A percentile compares a stretch with the other conserved stretches of the same genome.
Conservation (phyloP, 108 stramenopile genomes). For the Pseudonitzschia multiseries region DNA sequence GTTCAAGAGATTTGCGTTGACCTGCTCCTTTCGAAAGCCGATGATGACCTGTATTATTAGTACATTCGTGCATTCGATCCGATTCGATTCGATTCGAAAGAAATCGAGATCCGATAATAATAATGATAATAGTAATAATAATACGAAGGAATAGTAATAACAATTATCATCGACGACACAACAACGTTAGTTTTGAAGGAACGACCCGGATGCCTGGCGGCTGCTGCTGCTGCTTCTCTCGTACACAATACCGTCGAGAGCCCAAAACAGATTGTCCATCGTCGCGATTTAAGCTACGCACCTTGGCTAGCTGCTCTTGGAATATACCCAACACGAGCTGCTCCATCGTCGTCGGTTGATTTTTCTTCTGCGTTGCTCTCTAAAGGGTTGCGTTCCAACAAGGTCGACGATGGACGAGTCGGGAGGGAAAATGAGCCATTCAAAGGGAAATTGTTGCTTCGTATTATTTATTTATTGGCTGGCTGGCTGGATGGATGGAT, state of each 20-base stretch:
- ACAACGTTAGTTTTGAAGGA: too few species aligned
- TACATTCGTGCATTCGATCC: too few species aligned
- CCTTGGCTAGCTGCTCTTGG: conserved; percentile 75
- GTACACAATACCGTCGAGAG: too few species aligned
- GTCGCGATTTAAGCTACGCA: conserved; percentile 17
- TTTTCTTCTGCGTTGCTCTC: not conserved
- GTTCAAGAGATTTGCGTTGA: conserved; percentile 77
- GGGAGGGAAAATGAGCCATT: not conserved
- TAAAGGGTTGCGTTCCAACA: too few species aligned
- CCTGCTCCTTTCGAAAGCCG: conserved; percentile 69
- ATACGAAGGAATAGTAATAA: too few species aligned
- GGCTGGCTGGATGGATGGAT: too few species aligned
- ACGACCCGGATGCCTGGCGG: not conserved
- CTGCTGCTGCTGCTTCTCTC: too few species aligned
- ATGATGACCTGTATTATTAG: conserved; percentile 67
- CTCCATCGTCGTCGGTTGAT: conserved; percentile 66
- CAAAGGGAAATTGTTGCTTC: too few species aligned
- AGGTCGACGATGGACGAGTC: not conserved
- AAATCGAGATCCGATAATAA: not conserved
- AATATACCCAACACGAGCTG: conserved; percentile 74
- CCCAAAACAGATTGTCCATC: too few species aligned
- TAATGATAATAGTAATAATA: not conserved
- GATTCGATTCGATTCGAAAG: not conserved
- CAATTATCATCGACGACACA: too few species aligned
- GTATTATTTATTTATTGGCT: too few species aligned